Evolutionary conservation across 139 green algal genomes (phyloP).

Genomic region (Yamagishiella unicocca): DNA sequence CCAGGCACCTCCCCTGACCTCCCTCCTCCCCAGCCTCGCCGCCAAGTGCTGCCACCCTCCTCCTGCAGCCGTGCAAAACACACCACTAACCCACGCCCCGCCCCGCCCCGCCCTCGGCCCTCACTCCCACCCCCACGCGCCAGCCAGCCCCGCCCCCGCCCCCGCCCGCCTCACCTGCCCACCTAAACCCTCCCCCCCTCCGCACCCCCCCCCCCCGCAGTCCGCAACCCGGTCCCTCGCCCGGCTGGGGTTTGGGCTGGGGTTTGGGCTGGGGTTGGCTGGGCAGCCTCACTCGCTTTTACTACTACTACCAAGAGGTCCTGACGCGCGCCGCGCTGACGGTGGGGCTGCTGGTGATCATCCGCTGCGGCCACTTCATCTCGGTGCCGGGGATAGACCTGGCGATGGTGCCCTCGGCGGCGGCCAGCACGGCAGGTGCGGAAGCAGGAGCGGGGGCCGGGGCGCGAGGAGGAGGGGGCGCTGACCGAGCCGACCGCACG

Average conservation of each 20-base stretch:
- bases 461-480: not conserved
- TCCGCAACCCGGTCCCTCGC: not conserved
- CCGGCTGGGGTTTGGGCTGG: not conserved
- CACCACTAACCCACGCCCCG: no score
- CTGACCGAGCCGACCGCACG: no score
- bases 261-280: conserved; percentile 7
- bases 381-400: conserved; percentile 69
- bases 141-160: no score
- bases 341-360: conserved; percentile 62
- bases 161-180: not conserved
- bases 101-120: no score
- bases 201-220: not conserved
- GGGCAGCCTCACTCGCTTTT: not conserved
- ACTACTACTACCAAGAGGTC: conserved; percentile 49
- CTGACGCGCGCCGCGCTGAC: conserved; percentile 57
- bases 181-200: not conserved
- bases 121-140: not conserved
- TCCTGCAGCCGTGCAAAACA: no score
- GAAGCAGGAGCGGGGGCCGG: not conserved
- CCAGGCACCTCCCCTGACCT: no score
- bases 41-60: no score
- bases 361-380: conserved; percentile 69
- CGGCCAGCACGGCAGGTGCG: conserved; percentile 54
- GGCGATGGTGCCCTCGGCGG: conserved; percentile 23
- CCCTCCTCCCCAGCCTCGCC: no score